Evolutionary conservation across 1,284 basidiomycete species (phyloP).

Genomic region (Ustilago cynodontis): DNA sequence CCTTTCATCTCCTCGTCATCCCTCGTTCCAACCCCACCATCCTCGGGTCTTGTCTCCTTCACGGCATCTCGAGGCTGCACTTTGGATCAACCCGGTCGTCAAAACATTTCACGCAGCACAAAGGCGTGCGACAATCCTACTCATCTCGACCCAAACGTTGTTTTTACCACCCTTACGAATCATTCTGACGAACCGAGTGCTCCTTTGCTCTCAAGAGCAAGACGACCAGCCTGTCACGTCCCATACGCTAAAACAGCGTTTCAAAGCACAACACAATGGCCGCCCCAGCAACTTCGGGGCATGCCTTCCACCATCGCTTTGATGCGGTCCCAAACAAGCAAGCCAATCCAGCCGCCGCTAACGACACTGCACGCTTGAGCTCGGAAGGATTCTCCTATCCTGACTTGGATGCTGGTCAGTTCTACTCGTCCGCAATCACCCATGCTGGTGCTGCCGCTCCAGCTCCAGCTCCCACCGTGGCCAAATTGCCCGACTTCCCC

Average conservation of each 20-base stretch:
- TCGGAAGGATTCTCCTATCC: constrained; percentile 39
- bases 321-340: constrained; percentile 25
- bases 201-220: too few relatives aligned
- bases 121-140: too few relatives aligned
- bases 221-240: not conserved
- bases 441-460: constrained; percentile 14
- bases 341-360: not conserved
- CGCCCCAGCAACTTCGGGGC: constrained; percentile 31
- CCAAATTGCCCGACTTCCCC: constrained; percentile 38
- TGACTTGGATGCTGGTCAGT: constrained; percentile 44
- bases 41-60: not conserved
- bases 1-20: not conserved
- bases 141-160: not conserved
- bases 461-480: constrained; percentile 7
- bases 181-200: not conserved
- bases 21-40: constrained; percentile 3
- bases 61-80: not conserved
- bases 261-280: constrained; percentile 26
- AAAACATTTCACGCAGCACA: not conserved
- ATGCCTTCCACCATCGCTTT: constrained; percentile 50
- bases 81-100: not conserved
- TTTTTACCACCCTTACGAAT: too few relatives aligned
- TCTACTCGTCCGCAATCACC: constrained; percentile 38
- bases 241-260: not conserved
- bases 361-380: constrained; percentile 6